phyloP scores from a whole-genome alignment of 208 protist species.

The Leishmania mexicana region DNA sequence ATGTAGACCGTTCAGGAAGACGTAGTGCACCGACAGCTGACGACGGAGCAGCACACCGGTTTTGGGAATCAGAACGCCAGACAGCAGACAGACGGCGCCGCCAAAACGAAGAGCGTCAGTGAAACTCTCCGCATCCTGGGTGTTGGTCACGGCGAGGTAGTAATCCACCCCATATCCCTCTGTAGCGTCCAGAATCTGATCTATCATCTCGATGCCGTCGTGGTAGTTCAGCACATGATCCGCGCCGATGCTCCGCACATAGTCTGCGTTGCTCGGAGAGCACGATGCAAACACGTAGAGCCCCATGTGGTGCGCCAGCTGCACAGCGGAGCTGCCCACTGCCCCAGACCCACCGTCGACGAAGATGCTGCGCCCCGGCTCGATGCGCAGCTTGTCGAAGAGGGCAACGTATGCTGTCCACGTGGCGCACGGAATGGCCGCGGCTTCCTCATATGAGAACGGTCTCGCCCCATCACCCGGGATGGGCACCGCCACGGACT shows the following conservation, averaged over 20 bases:
- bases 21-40: conserved; percentile 71
- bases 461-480: conserved; percentile 20
- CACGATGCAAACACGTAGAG: conserved; percentile 68
- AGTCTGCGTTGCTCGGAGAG: conserved; percentile 48
- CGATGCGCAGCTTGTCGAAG: conserved; percentile 75
- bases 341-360: conserved; percentile 75
- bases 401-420: conserved; percentile 72
- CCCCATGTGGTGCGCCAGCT: conserved; percentile 76
- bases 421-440: conserved; percentile 62
- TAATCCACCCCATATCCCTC: conserved; percentile 70
- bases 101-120: conserved; percentile 65
- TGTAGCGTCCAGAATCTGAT: conserved; percentile 25
- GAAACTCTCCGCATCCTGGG: conserved; percentile 38
- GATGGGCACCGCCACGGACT: conserved; percentile 49
- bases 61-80: conserved; percentile 36
- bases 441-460: conserved; percentile 70
- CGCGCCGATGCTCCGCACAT: conserved; percentile 59
- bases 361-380: conserved; percentile 68
- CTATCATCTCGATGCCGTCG: conserved; percentile 33
- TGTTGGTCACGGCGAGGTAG: conserved; percentile 58
- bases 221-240: conserved; percentile 77
- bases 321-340: conserved; percentile 71
- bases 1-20: conserved; percentile 55
- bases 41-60: conserved; percentile 50
- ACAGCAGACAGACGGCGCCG: conserved; percentile 66